Base-by-base conservation (phyloP, 1,284 basidiomycete species). In the Pulchroboletus neoregius region DNA sequence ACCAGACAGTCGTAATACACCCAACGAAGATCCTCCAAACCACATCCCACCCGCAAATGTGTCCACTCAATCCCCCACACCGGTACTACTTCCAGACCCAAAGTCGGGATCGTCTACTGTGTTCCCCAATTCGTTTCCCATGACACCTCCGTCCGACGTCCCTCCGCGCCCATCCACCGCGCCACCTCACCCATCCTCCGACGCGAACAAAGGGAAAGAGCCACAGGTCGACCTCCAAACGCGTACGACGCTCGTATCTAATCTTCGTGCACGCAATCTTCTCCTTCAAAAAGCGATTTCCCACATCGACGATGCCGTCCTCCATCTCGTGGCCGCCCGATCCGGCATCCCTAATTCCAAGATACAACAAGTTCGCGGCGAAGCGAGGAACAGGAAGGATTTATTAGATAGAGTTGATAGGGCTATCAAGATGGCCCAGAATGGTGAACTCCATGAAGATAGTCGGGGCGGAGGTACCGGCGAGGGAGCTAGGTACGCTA, bases 231-330 rank as follows among this genome's bases (percentile, higher is more conserved):
- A 51, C 45, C 39, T n/a, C 7, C 58, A 53, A 28, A 45, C 43
- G n/a, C 62, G 50, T 27, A 64, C 46, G n/a, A 60, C 30, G 0
- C 56, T 66, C 18, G 49, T 63, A 48, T 63, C 61, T 30, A 52
- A 65, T 50, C 61, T 63, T 43, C 64, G 61, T 40, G 62, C 62
- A 2, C 62, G 49, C 30, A 67, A 67, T 39, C 60, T 63, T 40
- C 64, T 67, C 35, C 54, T 65, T 43, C 61, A 65, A 36, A 63
- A 60, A 50, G 64, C 61, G 44, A 63, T 63, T 47, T 60, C 64
- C 43, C 64, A 55, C 32, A 60, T 63, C 16, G 62, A 66, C 37
- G 58, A 65, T 56, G 61, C 62, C 9, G 59, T 67, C 27, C 61
- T 65, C 20, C 52, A 60, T 39, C 46, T 63, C 5, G 52, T 63